These are phyloP conservation scores for Monilinia aucupariae DNA, from an alignment of 2,329 filamentous ascomycete genomes.

Conservation along the genomic window DNA sequence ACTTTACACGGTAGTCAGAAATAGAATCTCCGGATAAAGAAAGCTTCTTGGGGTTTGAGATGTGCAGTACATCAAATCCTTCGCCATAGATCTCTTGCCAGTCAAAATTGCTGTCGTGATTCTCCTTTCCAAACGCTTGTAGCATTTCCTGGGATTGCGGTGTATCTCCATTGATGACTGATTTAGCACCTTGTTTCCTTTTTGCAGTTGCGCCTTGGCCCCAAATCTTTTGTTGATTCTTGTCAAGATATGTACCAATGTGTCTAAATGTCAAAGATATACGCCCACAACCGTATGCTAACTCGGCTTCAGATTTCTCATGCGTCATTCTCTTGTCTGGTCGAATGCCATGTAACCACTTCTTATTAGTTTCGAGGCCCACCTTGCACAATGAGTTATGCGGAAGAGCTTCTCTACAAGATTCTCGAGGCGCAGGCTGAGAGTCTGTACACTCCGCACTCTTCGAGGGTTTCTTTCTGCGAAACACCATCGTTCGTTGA, in stretches of 20 bases:
- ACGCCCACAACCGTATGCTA: conserved; percentile 66
- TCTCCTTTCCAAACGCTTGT: conserved; percentile 77
- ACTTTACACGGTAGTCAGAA: conserved; percentile 45
- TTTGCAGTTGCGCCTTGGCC: conserved; percentile 82
- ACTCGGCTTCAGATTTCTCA: conserved; percentile 66
- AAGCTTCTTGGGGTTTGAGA: conserved; percentile 39
- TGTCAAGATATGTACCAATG: conserved; percentile 78
- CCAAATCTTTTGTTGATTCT: conserved; percentile 68
- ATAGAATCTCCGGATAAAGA: conserved; percentile 45
- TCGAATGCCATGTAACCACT: conserved; percentile 89
- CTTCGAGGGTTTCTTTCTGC: conserved; percentile 64
- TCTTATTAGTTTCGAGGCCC: conserved; percentile 72
- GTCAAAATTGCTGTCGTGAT: conserved; percentile 64
- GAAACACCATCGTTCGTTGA: conserved; percentile 80
- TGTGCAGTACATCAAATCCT: conserved; percentile 80
- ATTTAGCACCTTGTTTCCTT: conserved; percentile 50
- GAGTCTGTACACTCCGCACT: conserved; percentile 30
- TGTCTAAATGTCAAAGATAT: conserved; percentile 89
- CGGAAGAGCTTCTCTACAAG: conserved; percentile 64
- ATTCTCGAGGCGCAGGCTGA: conserved; percentile 25
- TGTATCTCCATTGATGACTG: conserved; percentile 65
- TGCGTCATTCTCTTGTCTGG: conserved; percentile 68
- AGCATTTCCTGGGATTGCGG: conserved; percentile 64
- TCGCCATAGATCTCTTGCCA: conserved; percentile 71
- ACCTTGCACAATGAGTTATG: conserved; percentile 87